These are phyloP conservation scores for Warburgia ugandensis DNA, from an alignment of 164 flowering plant species.

Conservation along the genomic window DNA sequence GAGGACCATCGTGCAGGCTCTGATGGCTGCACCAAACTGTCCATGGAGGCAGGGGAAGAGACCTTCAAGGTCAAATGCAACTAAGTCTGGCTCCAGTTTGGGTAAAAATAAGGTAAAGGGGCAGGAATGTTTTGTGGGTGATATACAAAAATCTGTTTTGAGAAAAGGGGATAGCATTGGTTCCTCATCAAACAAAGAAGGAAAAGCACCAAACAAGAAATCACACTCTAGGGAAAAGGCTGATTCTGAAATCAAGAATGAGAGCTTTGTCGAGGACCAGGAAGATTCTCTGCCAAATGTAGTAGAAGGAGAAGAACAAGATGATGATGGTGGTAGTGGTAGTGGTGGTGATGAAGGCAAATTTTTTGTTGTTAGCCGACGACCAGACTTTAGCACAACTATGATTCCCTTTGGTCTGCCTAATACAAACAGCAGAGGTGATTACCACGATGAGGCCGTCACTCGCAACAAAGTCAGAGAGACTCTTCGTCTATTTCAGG, in stretches of 20 bases:
- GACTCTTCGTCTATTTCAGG: conserved; percentile 61
- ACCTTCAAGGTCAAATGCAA: conserved; percentile 1
- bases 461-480: conserved; percentile 60
- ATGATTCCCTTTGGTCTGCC: conserved; percentile 35
- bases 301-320: too few species aligned
- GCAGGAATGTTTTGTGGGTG: conserved; percentile 3
- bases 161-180: conserved; percentile 3
- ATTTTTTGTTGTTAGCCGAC: conserved; percentile 7
- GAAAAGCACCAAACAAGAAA: conserved; percentile 11
- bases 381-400: conserved; percentile 13
- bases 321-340: too few species aligned
- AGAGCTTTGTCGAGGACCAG: conserved; percentile 11
- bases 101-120: conserved; percentile 22
- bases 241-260: conserved; percentile 3
- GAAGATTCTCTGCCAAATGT: conserved; percentile 11
- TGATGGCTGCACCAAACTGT: conserved; percentile 43
- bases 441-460: conserved; percentile 11
- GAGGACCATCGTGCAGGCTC: conserved; percentile 31
- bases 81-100: background rate
- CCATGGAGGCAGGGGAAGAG: conserved; percentile 37
- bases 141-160: conserved; percentile 5
- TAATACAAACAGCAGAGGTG: conserved; percentile 11
- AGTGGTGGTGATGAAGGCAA: conserved; percentile 14
- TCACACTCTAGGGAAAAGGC: conserved; percentile 2
- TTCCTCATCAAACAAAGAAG: conserved; percentile 2